Evolutionary conservation across 495 filamentous ascomycete genomes (phyloP), one percentile per base, ranked within the genome.

Genomic region (Choiromyces venosus): DNA sequence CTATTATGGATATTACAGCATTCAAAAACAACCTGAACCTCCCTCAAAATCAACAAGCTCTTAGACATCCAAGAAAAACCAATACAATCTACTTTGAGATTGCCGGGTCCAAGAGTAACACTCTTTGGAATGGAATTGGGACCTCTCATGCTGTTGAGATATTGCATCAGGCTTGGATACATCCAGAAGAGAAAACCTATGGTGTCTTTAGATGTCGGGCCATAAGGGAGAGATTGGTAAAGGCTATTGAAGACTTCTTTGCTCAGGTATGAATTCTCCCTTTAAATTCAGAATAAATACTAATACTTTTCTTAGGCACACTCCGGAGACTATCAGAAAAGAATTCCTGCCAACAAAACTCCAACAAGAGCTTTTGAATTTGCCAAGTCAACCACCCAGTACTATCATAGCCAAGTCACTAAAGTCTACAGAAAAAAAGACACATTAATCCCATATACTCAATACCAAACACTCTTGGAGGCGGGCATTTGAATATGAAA

Each of bases 61-160:
- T 72, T 0, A 37, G n/a, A 38, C 4, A 39, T 19, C 21, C 4
- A 0, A 74, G 36, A 25, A 19, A 18, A 29, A 72, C 25, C 14
- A 4, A 9, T 9, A 2, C 42, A 36, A 72, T 74, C 12, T 68
- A 74, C 8, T 64, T 42, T 16, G 42, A 65, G 10, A 75, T 75
- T 21, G 52, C 65, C 10, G 29, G 66, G 21, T 40, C 66, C 19
- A 14, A 0, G 14, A 66, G 65, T 18, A 69, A 72, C 21, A 9
- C 44, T 69, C 6, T 72, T 0, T 75, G 33, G 66, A 72, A 72
- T 12, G 33, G 46, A 7, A 72, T 75, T 68, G 46, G 70, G 14
- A 75, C 33, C 0, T 68, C 21, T 2, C 65, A 72, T 71, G 38
- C 46, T 2, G 37, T 68, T 1, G 70, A 75, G 39, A 75, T 75